phyloP scores from a whole-genome alignment of 2,329 filamentous ascomycete species.

The Paecilomyces niveus region DNA sequence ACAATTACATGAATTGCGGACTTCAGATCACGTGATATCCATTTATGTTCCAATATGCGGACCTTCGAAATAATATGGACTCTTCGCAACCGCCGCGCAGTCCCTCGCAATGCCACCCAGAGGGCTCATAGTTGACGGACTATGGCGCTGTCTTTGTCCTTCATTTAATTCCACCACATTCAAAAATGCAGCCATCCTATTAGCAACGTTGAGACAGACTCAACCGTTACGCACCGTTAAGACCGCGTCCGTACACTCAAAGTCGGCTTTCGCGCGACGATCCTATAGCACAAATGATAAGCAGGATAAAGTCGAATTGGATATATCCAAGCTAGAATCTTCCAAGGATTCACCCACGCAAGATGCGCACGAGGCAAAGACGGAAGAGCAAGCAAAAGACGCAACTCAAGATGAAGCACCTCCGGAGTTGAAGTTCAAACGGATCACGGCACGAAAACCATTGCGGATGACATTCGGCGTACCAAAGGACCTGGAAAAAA shows the following conservation, averaged over 20 bases:
- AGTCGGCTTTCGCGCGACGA: not conserved
- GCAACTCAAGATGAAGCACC: not conserved
- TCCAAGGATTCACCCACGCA: not conserved
- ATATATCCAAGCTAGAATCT: not conserved
- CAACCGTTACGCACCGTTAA: not conserved
- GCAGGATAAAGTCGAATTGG: no score
- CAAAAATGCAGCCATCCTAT: slow-evolving; percentile 7
- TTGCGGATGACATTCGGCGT: slow-evolving; percentile 6
- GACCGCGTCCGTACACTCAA: not conserved
- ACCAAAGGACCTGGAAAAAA: slow-evolving; percentile 10
- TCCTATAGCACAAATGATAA: not conserved
- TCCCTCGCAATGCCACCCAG: slow-evolving; percentile 25
- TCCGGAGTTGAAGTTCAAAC: not conserved
- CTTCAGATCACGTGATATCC: slow-evolving; percentile 1
- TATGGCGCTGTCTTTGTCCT: slow-evolving; percentile 37
- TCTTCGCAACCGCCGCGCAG: not conserved
- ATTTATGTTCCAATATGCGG: not conserved
- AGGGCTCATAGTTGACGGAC: slow-evolving; percentile 26
- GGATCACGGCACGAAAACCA: slow-evolving; percentile 1
- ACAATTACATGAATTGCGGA: not conserved
- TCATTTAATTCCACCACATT: slow-evolving; percentile 20
- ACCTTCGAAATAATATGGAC: not conserved
- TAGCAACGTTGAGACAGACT: slow-evolving; percentile 7
- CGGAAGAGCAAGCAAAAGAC: not conserved
- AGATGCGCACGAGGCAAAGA: not conserved